phyloP scores from a whole-genome alignment of 2,329 filamentous ascomycete genomes.

The Teratosphaeria viscida region DNA sequence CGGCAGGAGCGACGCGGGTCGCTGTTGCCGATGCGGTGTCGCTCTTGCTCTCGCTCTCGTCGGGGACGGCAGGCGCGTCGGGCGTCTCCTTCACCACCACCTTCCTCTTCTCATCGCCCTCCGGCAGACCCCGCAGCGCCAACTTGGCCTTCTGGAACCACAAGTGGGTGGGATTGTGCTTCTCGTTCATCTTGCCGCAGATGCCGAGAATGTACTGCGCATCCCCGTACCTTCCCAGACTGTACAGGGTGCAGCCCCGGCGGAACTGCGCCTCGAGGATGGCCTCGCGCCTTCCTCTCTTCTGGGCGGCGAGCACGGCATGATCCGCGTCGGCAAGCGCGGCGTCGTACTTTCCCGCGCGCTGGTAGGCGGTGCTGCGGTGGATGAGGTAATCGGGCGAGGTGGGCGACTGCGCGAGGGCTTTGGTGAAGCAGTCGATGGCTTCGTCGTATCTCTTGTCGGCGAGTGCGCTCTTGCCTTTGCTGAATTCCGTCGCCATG shows the following conservation, averaged over 20 bases:
- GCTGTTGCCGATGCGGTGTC: background rate
- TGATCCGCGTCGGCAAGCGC: constrained; percentile 38
- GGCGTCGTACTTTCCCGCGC: constrained; percentile 39
- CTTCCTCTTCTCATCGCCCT: constrained; percentile 38
- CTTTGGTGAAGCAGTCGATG: constrained; percentile 56
- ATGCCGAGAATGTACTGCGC: constrained; percentile 59
- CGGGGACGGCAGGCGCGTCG: constrained; percentile 12
- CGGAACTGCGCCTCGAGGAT: constrained; percentile 76
- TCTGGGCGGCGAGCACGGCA: constrained; percentile 53
- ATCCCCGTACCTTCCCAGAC: constrained; percentile 62
- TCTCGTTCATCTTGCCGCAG: constrained; percentile 43
- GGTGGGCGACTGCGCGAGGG: constrained; percentile 49
- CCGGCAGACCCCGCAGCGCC: constrained; percentile 41
- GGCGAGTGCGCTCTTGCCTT: constrained; percentile 53
- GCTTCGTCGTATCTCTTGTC: constrained; percentile 56
- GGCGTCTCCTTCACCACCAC: constrained; percentile 45
- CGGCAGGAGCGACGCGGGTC: constrained; percentile 3
- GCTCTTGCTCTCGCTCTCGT: background rate
- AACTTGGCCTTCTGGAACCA: constrained; percentile 48
- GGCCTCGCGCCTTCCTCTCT: constrained; percentile 62
- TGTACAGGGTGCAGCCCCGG: constrained; percentile 62
- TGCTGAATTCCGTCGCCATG: constrained; percentile 28
- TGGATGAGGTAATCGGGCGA: constrained; percentile 73
- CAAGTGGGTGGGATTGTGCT: constrained; percentile 44
- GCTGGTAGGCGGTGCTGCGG: constrained; percentile 68